These are phyloP conservation scores for Penicillium crystallinum DNA, from an alignment of 495 filamentous ascomycete species.

Conservation along the genomic window DNA sequence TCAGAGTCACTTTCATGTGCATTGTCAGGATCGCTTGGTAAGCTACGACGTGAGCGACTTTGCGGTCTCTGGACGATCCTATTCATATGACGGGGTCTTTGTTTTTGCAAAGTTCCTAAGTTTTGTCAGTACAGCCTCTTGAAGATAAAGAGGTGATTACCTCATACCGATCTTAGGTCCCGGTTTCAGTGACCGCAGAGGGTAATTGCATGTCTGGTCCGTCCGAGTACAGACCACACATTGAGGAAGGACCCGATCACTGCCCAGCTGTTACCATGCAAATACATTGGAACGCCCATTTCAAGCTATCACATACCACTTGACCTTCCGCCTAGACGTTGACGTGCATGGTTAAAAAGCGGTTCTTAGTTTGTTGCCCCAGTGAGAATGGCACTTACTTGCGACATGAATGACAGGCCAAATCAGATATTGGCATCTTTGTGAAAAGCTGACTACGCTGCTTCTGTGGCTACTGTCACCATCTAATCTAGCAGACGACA, in stretches of 20 bases:
- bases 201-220: neutral
- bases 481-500: too few relatives aligned
- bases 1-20: neutral
- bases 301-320: neutral
- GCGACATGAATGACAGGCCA: neutral
- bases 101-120: neutral
- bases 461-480: too few relatives aligned
- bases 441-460: too few relatives aligned
- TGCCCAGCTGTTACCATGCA: neutral
- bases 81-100: neutral
- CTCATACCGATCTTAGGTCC: neutral
- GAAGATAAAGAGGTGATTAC: too few relatives aligned
- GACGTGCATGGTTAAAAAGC: neutral
- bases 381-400: neutral
- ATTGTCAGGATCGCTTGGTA: neutral
- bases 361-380: neutral
- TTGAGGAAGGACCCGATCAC: neutral
- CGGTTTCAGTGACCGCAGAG: neutral
- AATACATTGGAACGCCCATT: neutral
- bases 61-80: too few relatives aligned
- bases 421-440: neutral
- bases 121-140: neutral
- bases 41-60: too few relatives aligned
- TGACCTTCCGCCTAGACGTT: neutral
- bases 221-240: neutral